Conservation (phyloP, 2,329 filamentous ascomycete species). For the Exserohilum turcica region DNA sequence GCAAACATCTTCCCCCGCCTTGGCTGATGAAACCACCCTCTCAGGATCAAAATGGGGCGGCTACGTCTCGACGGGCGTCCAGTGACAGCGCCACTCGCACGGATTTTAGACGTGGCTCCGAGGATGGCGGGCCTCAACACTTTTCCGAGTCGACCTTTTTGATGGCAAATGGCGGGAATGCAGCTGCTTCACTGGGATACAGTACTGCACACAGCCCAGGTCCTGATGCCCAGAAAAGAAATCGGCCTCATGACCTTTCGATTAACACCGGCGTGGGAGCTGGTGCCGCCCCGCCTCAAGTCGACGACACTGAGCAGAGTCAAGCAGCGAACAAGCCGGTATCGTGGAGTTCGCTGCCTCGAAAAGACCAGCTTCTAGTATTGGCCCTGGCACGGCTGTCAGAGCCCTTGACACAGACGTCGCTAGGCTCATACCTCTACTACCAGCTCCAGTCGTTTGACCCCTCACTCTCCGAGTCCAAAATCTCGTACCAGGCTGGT, state of each 20-base stretch:
- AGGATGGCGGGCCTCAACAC: background rate
- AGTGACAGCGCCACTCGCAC: background rate
- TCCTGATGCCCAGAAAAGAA: background rate
- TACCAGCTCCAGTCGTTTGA: conserved; percentile 86
- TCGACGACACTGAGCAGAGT: conserved; percentile 30
- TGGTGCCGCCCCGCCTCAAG: conserved; percentile 20
- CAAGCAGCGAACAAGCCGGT: conserved; percentile 54
- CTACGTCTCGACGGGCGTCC: background rate
- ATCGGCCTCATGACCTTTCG: conserved; percentile 19
- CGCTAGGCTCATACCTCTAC: conserved; percentile 72
- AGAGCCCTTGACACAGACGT: conserved; percentile 79
- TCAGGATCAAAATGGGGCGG: background rate
- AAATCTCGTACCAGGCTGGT: conserved; percentile 77
- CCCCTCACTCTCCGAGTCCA: conserved; percentile 60
- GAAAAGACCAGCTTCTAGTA: conserved; percentile 77
- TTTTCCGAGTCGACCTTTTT: background rate
- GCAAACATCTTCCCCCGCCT: background rate
- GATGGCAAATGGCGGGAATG: background rate
- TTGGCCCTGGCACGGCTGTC: conserved; percentile 78
- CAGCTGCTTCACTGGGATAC: background rate
- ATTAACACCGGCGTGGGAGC: conserved; percentile 25
- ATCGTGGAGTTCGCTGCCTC: conserved; percentile 74
- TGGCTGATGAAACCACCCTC: background rate
- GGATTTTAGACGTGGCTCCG: background rate
- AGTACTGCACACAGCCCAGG: conserved; percentile 6